Conservation (phyloP, 495 filamentous ascomycete genomes). For the Lindgomyces ingoldianus region DNA sequence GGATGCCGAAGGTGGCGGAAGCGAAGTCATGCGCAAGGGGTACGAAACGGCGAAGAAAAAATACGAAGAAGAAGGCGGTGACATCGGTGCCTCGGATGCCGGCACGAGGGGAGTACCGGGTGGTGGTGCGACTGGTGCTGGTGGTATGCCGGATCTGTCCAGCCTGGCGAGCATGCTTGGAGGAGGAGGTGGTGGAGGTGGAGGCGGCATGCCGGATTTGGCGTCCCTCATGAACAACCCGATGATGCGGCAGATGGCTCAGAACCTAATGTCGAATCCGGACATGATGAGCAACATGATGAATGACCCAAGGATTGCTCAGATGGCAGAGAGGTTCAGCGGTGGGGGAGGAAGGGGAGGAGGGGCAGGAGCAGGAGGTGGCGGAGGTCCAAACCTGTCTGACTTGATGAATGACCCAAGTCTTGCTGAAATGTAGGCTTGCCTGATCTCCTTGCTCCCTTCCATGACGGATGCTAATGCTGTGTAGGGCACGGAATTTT, state of each 20-base stretch:
- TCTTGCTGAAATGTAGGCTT: slow-evolving; percentile 88
- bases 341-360: slow-evolving; percentile 49
- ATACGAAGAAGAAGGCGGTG: slow-evolving; percentile 70
- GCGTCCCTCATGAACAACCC: slow-evolving; percentile 89
- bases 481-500: slow-evolving; percentile 44
- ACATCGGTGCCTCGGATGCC: slow-evolving; percentile 52
- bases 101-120: slow-evolving; percentile 44
- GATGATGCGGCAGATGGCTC: slow-evolving; percentile 94
- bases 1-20: slow-evolving; percentile 88
- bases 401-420: slow-evolving; percentile 85
- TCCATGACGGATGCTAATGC: slow-evolving; percentile 1
- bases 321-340: slow-evolving; percentile 74
- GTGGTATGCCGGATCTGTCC: slow-evolving; percentile 75
- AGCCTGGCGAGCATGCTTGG: slow-evolving; percentile 77
- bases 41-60: slow-evolving; percentile 85
- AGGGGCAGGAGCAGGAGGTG: slow-evolving; percentile 53
- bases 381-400: slow-evolving; percentile 72
- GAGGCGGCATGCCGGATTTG: slow-evolving; percentile 84
- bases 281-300: slow-evolving; percentile 85
- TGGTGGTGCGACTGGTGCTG: slow-evolving; percentile 52
- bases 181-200: slow-evolving; percentile 62
- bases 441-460: neutral
- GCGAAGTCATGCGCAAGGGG: slow-evolving; percentile 89
- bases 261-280: slow-evolving; percentile 95
- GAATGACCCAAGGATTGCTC: slow-evolving; percentile 83